Evolutionary conservation across 805 yeast genomes (phyloP).

Genomic region (Saccharomycopsis lassenensis): DNA sequence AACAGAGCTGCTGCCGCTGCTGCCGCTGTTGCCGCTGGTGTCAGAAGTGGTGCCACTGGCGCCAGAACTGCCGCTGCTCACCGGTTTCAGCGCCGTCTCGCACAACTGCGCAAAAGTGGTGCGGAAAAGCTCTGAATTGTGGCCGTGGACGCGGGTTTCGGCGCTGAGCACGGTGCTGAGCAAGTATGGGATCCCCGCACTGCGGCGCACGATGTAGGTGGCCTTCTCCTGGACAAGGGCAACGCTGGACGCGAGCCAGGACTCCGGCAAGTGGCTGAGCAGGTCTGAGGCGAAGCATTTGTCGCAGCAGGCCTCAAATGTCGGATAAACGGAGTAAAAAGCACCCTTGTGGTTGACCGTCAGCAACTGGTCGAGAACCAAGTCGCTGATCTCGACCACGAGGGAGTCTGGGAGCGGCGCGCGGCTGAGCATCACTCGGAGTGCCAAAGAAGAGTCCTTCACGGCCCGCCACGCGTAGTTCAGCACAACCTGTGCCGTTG

Average conservation of each 20-base stretch:
- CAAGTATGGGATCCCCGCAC: constrained; percentile 84
- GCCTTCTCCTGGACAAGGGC: constrained; percentile 40
- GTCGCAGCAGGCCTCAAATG: constrained; percentile 56
- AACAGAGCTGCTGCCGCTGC: constrained; percentile 33
- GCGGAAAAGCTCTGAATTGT: constrained; percentile 31
- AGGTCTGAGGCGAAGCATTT: constrained; percentile 30
- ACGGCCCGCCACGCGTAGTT: constrained; percentile 78
- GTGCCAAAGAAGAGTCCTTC: constrained; percentile 56
- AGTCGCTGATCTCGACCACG: constrained; percentile 33
- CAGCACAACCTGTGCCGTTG: constrained; percentile 34
- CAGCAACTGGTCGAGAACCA: constrained; percentile 56
- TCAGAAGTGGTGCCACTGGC: too few relatives aligned
- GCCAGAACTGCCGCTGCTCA: constrained; percentile 32
- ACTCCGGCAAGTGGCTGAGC: constrained; percentile 31
- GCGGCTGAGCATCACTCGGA: constrained; percentile 34
- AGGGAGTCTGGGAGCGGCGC: constrained; percentile 22
- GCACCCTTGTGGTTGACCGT: constrained; percentile 86
- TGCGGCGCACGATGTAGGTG: constrained; percentile 73
- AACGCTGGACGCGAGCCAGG: constrained; percentile 54
- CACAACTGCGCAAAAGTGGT: constrained; percentile 42
- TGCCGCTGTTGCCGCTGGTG: constrained; percentile 32
- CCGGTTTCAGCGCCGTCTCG: constrained; percentile 42
- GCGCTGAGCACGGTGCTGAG: constrained; percentile 66
- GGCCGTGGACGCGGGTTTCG: constrained; percentile 20
- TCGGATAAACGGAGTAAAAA: constrained; percentile 77